Evolutionary conservation across 495 filamentous ascomycete species (phyloP).

Genomic region (Podospora bellae-mahoneyi): DNA sequence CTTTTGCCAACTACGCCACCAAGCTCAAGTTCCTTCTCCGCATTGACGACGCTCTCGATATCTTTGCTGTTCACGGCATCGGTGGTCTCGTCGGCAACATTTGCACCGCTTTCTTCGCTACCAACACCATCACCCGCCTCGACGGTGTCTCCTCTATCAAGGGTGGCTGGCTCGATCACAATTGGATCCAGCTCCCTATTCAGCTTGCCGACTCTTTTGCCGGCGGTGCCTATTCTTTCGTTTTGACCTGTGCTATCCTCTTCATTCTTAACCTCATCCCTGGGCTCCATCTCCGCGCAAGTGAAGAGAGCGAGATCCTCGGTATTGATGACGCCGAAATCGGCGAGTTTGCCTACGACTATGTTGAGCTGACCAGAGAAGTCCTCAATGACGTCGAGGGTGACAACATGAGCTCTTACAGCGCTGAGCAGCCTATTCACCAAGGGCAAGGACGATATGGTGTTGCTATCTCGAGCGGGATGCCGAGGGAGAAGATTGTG

Average conservation of each 20-base stretch:
- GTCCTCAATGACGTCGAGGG: constrained; percentile 62
- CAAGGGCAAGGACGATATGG: constrained; percentile 8
- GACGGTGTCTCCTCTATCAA: constrained; percentile 67
- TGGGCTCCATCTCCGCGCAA: constrained; percentile 72
- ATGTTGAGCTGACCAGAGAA: constrained; percentile 87
- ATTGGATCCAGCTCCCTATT: constrained; percentile 86
- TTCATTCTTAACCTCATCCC: constrained; percentile 86
- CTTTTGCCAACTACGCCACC: constrained; percentile 89
- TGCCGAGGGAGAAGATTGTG: constrained; percentile 37
- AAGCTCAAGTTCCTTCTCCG: constrained; percentile 89
- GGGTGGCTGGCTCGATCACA: constrained; percentile 89
- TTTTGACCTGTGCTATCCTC: constrained; percentile 79
- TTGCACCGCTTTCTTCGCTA: constrained; percentile 85
- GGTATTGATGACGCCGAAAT: constrained; percentile 96
- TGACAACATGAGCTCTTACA: constrained; percentile 40
- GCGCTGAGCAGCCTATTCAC: constrained; percentile 12
- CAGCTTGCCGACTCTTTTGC: constrained; percentile 85
- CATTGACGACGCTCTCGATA: constrained; percentile 89
- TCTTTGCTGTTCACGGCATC: constrained; percentile 87
- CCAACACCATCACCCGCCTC: constrained; percentile 88
- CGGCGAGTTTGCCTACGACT: constrained; percentile 97
- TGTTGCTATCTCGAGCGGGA: background rate
- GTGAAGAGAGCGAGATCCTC: constrained; percentile 81
- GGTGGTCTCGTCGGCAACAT: constrained; percentile 90
- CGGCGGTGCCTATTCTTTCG: constrained; percentile 83